phyloP scores from a whole-genome alignment of 1,139 yeast genomes.

The Suhomyces bokatorum region DNA sequence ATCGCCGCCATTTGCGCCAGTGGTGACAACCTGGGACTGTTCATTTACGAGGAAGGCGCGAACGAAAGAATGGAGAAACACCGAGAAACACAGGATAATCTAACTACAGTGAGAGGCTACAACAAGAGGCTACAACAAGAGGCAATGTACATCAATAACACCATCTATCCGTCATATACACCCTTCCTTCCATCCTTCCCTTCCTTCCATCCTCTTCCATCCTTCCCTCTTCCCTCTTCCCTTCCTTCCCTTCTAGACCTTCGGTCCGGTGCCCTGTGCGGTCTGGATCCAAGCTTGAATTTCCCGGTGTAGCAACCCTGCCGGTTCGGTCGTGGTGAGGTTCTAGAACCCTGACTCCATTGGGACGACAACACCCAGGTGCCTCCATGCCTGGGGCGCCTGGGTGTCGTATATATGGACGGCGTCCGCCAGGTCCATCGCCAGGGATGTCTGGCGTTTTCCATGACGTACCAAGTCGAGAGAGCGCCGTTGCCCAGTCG shows the following conservation, averaged over 20 bases:
- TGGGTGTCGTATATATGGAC: conserved; percentile 3
- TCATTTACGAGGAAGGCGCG: too few relatives aligned
- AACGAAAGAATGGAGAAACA: too few relatives aligned
- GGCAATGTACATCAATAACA: too few relatives aligned
- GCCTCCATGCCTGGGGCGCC: background rate
- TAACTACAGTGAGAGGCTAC: too few relatives aligned
- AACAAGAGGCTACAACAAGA: too few relatives aligned
- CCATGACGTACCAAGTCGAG: conserved; percentile 8
- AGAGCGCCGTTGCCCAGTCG: conserved; percentile 3
- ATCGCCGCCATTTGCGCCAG: too few relatives aligned
- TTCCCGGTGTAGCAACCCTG: conserved; percentile 10
- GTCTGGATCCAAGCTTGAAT: conserved; percentile 5
- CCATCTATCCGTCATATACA: too few relatives aligned
- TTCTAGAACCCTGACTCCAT: conserved; percentile 10
- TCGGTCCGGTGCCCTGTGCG: conserved; percentile 1
- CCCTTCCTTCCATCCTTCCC: too few relatives aligned
- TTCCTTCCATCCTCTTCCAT: too few relatives aligned
- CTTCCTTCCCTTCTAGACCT: background rate
- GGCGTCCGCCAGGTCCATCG: background rate
- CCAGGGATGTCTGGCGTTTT: conserved; percentile 8
- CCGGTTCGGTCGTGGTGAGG: conserved; percentile 2
- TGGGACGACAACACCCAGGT: conserved; percentile 1
- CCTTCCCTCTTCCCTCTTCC: background rate
- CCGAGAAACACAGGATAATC: too few relatives aligned
- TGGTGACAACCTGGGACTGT: too few relatives aligned